A percentile compares a stretch with the other conserved stretches of the same genome.
These are phyloP conservation scores for Grosmannia clavigera DNA, from an alignment of 2,329 filamentous ascomycete genomes.

Conservation along the genomic window DNA sequence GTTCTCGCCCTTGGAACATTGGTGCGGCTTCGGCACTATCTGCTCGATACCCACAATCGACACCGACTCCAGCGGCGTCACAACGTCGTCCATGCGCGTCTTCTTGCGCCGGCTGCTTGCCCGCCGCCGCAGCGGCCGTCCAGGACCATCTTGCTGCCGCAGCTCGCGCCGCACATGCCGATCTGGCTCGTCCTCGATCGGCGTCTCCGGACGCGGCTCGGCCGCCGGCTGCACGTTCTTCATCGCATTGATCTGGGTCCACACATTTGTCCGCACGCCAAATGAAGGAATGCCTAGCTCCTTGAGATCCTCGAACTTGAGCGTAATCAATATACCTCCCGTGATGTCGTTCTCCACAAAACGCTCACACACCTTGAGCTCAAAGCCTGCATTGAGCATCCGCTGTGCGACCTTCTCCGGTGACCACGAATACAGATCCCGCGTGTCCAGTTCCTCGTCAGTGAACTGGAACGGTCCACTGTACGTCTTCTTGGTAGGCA, in stretches of 20 bases:
- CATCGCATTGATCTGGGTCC: constrained; percentile 65
- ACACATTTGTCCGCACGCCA: constrained; percentile 65
- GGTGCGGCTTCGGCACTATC: constrained; percentile 70
- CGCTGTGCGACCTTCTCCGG: constrained; percentile 70
- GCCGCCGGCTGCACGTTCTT: constrained; percentile 37
- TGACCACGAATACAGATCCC: constrained; percentile 53
- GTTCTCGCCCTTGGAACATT: constrained; percentile 74
- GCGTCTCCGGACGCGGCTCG: constrained; percentile 42
- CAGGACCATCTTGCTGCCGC: constrained; percentile 13
- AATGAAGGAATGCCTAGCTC: constrained; percentile 74
- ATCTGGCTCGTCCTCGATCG: constrained; percentile 48
- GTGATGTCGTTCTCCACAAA: constrained; percentile 91
- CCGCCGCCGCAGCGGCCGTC: constrained; percentile 25
- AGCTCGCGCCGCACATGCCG: constrained; percentile 35
- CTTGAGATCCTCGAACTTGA: constrained; percentile 80
- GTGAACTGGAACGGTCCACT: constrained; percentile 43
- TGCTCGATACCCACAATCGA: constrained; percentile 91
- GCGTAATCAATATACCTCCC: constrained; percentile 72
- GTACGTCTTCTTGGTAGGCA: constrained; percentile 24
- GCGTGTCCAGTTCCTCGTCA: constrained; percentile 43
- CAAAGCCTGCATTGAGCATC: constrained; percentile 76
- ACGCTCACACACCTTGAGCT: constrained; percentile 62
- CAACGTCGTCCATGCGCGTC: constrained; percentile 44
- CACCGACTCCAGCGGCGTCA: constrained; percentile 70
- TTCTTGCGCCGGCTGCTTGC: constrained; percentile 25